Evolutionary conservation across 495 filamentous ascomycete species (phyloP), one percentile per base, ranked within the genome.

Genomic region (Penicillium bialowiezense): DNA sequence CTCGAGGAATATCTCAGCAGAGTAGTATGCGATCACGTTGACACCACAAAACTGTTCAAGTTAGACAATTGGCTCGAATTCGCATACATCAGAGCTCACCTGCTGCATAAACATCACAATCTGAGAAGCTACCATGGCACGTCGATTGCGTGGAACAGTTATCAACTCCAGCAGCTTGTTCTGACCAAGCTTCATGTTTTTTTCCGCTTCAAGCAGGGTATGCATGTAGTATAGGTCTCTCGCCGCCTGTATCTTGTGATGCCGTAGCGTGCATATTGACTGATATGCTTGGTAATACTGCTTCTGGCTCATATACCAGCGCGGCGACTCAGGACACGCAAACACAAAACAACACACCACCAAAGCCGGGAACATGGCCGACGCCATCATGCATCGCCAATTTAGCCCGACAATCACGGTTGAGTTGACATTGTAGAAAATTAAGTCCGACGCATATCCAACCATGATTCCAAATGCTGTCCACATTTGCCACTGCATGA

Each of bases 91-190:
- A 8, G 23, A 8, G 53, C 65, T 54, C 59, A 89, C 84, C 67
- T 91, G 90, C 58, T 93, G 90, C 81, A 89, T 83, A 51, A 90
- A 91, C 88, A 91, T 91, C 44, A 92, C 84, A 52, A 90, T 84
- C 56, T 84, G 76, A 2, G 83, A 86, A 3, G 86, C 86, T 32
- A 87, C 52, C 71, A 86, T 79, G 3, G 89, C 89, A 28, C 89
- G 81, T n/a, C 89, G 79, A 60, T 91, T 92, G 29, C 90, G 80
- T 17, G 85, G 85, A 12, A 92, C 75, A 5, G 79, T 87, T 41
- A 90, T 77, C 38, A 93, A 58, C 53, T 93, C 87, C 38, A 78
- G 67, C 40, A 90, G 40, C 56, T 81, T 86, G 50, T 73, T 85
- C 48, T 79, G 70, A 1, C 84, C 78, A 15, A 82, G 69, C 7